These are phyloP conservation scores for Bocquillonia castaneifolia DNA, from an alignment of 441 rosid species.

Conservation along the genomic window DNA sequence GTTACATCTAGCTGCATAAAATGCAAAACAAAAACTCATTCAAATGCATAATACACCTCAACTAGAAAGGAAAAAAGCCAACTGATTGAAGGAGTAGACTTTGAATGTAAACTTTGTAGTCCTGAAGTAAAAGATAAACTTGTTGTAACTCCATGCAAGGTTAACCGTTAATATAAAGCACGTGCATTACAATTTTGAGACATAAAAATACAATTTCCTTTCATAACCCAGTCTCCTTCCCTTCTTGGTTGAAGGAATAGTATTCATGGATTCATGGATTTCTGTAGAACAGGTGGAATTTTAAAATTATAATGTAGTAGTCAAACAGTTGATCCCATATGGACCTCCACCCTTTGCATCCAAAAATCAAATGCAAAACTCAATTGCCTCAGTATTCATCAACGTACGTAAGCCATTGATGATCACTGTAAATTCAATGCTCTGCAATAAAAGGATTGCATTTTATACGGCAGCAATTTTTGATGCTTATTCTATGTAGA, in stretches of 20 bases:
- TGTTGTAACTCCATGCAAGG: slow-evolving; percentile 2
- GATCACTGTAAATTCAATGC: not conserved
- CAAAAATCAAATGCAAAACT: not conserved
- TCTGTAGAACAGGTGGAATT: not conserved
- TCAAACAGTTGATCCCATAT: not conserved
- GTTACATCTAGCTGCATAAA: slow-evolving; percentile 74
- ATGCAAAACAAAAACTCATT: slow-evolving; percentile 23
- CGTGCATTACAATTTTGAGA: not conserved
- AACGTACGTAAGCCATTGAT: not conserved
- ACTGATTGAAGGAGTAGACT: not conserved
- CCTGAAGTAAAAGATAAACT: not conserved
- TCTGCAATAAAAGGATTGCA: not conserved
- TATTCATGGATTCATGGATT: not conserved
- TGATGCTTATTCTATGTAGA: no score
- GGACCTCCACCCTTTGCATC: not conserved
- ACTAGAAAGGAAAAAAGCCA: not conserved
- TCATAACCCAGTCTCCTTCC: not conserved
- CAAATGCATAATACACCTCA: slow-evolving; percentile 12
- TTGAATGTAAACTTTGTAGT: not conserved
- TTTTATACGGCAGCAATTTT: no score
- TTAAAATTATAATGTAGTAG: not conserved
- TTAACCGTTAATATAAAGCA: not conserved
- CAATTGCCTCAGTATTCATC: slow-evolving; percentile 1
- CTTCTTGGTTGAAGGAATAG: not conserved
- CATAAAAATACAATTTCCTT: not conserved